phyloP scores from a whole-genome alignment of 2,329 filamentous ascomycete species.

The Bipolaris zeicola region DNA sequence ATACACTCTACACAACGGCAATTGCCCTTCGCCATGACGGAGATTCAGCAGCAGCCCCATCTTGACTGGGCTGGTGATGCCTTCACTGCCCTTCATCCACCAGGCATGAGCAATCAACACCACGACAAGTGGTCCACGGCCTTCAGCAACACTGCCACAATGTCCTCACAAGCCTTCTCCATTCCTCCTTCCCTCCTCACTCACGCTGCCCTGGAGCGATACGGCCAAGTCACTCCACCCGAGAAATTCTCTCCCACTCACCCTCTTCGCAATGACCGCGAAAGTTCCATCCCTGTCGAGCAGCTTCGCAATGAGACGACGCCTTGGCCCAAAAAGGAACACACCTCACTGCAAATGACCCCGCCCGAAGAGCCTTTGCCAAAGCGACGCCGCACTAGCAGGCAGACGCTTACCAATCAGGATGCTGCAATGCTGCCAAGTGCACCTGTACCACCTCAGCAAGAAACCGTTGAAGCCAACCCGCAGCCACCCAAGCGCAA shows the following conservation, averaged over 20 bases:
- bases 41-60: conserved; percentile 23
- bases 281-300: conserved; percentile 37
- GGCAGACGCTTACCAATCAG: conserved; percentile 20
- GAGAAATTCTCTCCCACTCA: conserved; percentile 42
- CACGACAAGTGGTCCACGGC: conserved; percentile 31
- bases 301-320: conserved; percentile 36
- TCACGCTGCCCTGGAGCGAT: conserved; percentile 37
- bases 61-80: conserved; percentile 40
- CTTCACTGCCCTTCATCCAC: conserved; percentile 32
- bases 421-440: conserved; percentile 3
- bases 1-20: neutral
- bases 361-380: conserved; percentile 15
- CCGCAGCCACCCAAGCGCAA: conserved; percentile 44
- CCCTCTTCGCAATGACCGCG: conserved; percentile 15
- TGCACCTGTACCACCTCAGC: conserved; percentile 14
- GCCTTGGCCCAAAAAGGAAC: conserved; percentile 25
- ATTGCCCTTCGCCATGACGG: conserved; percentile 21
- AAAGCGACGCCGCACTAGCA: conserved; percentile 40
- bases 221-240: conserved; percentile 46
- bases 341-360: conserved; percentile 12
- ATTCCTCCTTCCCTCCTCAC: conserved; percentile 39
- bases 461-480: conserved; percentile 19
- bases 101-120: conserved; percentile 13
- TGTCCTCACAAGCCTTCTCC: conserved; percentile 24
- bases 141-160: conserved; percentile 18